Base-by-base conservation (phyloP, 2,329 filamentous ascomycete species). In the Fusarium dlaminii region DNA sequence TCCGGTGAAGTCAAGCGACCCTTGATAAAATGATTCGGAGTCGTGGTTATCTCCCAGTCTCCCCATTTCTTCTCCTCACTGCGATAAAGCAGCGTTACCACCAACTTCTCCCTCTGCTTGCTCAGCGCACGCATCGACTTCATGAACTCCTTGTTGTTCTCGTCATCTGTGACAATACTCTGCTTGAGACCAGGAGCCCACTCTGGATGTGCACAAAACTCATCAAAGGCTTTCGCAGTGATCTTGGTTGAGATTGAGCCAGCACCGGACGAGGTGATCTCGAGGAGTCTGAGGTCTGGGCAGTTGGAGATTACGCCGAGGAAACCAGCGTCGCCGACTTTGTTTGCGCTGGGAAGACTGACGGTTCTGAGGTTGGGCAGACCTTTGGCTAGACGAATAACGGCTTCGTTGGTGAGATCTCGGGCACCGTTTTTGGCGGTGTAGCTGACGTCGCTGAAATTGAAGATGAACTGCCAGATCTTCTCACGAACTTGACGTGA, bases 81-180 rank as follows among this genome's bases (percentile, higher is more conserved):
- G 29, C 46, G 46, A n/a, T 1, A 0, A n/a, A 49, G 29, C 20
- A 49, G 46, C 14, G 46, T 49, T 1, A 72, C 29, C 9, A 20
- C 29, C n/a, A 76, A 32, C 9, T 4, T 9, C 8, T 24, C 6
- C 20, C 73, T 76, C 40, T 63, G 45, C 36, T 46, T 75, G 1
- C 58, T 32, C 42, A 76, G 27, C 13, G 18, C 45, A n/a, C 65
- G 63, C 68, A 75, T 60, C 1, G 63, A 36, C 43, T 72, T 74
- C 73, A 76, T 70, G 12, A 72, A 75, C 0, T 27, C 22, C 34
- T 56, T 73, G 9, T 66, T 36, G 0, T 10, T 3, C 5, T 65
- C 32, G 1, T 15, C 30, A 0, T 64, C 17, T 1, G 27, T 10
- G 15, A 75, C 4, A 4, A 62, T 22, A 5, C 74, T 32, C 3